Conservation (phyloP, 192 early-diverging fungal genomes). For the Coemansia reversa region DNA sequence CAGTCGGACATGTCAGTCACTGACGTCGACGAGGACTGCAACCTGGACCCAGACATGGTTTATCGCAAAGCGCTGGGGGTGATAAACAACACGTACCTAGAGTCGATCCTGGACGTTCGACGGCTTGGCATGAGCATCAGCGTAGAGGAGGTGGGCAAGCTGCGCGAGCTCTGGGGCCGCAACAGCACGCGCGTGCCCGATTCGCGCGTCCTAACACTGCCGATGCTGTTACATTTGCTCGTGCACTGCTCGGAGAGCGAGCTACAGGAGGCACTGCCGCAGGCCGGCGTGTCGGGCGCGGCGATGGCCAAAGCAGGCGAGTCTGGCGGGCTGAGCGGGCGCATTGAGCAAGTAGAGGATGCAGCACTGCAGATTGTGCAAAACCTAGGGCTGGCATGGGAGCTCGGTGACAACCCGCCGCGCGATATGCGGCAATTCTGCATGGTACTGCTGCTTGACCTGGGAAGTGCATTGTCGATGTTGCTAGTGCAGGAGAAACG, state of each 20-base stretch:
- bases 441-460: slow-evolving; percentile 51
- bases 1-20: slow-evolving; percentile 34
- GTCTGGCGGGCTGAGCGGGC: slow-evolving; percentile 27
- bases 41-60: slow-evolving; percentile 51
- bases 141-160: slow-evolving; percentile 33
- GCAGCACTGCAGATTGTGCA: slow-evolving; percentile 54
- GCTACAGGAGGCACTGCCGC: slow-evolving; percentile 42
- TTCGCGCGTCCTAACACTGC: slow-evolving; percentile 40
- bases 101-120: slow-evolving; percentile 48
- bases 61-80: slow-evolving; percentile 53
- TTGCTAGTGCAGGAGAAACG: slow-evolving; percentile 24
- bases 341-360: slow-evolving; percentile 54
- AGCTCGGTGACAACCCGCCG: slow-evolving; percentile 52
- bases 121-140: slow-evolving; percentile 53
- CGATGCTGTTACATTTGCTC: slow-evolving; percentile 52
- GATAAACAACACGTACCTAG: slow-evolving; percentile 44
- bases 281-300: slow-evolving; percentile 44
- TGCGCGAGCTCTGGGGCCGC: slow-evolving; percentile 45
- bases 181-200: slow-evolving; percentile 37
- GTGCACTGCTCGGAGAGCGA: slow-evolving; percentile 52
- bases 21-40: slow-evolving; percentile 50
- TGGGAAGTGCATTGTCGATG: slow-evolving; percentile 49
- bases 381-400: slow-evolving; percentile 54
- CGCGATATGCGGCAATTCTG: slow-evolving; percentile 54
- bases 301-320: slow-evolving; percentile 45